phyloP scores from a whole-genome alignment of 1,284 basidiomycete species.

The Ganoderma leucocontextum region DNA sequence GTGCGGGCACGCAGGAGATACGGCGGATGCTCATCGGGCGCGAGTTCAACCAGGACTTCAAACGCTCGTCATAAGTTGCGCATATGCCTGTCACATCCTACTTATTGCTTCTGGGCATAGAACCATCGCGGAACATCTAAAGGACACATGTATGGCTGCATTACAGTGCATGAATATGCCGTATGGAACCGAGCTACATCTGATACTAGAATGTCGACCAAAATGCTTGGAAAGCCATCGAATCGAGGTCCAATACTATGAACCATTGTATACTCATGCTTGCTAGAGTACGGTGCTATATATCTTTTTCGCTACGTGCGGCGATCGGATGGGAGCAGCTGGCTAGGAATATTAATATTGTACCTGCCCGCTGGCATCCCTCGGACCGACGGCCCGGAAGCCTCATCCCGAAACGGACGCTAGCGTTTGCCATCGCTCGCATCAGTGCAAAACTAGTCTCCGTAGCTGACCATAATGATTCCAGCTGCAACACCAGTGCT shows the following conservation, averaged over 20 bases:
- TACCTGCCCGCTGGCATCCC: background rate
- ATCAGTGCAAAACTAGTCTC: background rate
- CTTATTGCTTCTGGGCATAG: background rate
- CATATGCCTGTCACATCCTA: background rate
- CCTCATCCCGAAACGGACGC: background rate
- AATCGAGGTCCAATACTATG: background rate
- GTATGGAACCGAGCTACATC: background rate
- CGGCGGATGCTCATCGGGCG: conserved; percentile 90
- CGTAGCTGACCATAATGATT: background rate
- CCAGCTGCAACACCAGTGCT: background rate
- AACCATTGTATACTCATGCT: background rate
- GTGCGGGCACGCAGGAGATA: conserved; percentile 93
- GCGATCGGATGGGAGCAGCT: background rate
- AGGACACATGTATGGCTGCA: background rate
- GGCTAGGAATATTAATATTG: no score
- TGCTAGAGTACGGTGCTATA: background rate
- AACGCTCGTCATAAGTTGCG: conserved; percentile 31
- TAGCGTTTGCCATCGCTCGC: background rate
- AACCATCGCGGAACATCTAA: background rate
- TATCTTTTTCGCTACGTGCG: background rate
- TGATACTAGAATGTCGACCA: background rate
- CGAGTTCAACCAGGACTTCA: conserved; percentile 84
- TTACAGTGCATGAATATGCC: background rate
- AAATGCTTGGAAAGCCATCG: background rate
- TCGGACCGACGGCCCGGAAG: background rate